Evolutionary conservation across 306 rosid species (phyloP), one percentile per base, ranked within the genome.

Genomic region (Senna tora): DNA sequence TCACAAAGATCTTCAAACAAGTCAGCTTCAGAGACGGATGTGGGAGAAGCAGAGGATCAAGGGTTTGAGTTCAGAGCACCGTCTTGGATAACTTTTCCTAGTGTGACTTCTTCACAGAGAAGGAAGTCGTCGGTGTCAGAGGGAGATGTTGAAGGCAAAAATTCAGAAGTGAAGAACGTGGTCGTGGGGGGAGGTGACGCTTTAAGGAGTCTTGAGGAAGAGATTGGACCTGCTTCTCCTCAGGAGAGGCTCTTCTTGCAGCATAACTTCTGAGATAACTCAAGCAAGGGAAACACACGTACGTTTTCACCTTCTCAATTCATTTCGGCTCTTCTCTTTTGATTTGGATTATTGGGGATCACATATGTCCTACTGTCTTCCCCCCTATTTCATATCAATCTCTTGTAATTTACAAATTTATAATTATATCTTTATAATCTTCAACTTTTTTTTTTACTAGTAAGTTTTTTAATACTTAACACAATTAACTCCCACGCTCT

Each of bases 151-250:
- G 98, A 90, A 9, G 97, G 88, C 46, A 89, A 87, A 78, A 86
- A 78, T 74, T 60, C 33, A 2, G 97, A 93, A 65, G 86, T 66
- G 2, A 90, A 79, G 82, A 89, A 85, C 73, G 79, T 17, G 84
- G 83, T 7, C 76, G 60, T 36, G 76, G 56, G 30, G 30, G 83
- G 69, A 41, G 90, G 88, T 72, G 98, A 91, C 45, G 96, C 89
- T 67, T 84, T 93, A 83, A 87, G 86, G 83, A 93, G 96, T 72
- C 87, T 93, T 80, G 96, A 91, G 74, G 98, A 94, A 84, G 98
- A 94, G 84, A 94, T 89, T 82, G 92, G 92, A 19, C 97, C 97
- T 15, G 98, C 98, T 80, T 94, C 98, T 55, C 98, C 98, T 36
- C 82, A 79, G 58, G 87, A 94, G 73, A 89, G 87, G 75, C 53